Conservation (phyloP, 352 stramenopile species). For the Pythium rishiriense region DNA sequence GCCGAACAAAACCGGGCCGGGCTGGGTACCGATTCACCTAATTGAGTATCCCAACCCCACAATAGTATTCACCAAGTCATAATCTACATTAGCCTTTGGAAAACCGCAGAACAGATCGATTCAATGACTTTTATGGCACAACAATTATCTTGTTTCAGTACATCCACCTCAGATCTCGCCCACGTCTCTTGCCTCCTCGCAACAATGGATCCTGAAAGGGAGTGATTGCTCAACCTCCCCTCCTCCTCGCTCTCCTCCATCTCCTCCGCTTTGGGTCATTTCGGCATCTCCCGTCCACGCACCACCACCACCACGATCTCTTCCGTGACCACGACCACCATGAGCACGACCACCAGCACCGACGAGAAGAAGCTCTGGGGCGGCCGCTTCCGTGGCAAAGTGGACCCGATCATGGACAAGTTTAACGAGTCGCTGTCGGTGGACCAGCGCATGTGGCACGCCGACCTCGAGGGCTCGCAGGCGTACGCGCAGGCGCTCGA, state of each 20-base stretch:
- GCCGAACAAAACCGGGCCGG: background rate
- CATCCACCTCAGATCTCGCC: too few species aligned
- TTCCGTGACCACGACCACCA: constrained; percentile 30
- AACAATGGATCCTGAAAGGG: constrained; percentile 9
- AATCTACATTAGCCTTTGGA: background rate
- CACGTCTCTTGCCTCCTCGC: constrained; percentile 2
- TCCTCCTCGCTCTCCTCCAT: background rate
- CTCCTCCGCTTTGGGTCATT: background rate
- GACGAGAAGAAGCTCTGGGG: constrained; percentile 88
- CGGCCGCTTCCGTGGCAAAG: constrained; percentile 93
- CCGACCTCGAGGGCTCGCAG: constrained; percentile 95
- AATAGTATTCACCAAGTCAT: constrained; percentile 5
- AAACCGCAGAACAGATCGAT: background rate
- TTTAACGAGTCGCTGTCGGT: constrained; percentile 99
- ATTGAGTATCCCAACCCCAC: background rate
- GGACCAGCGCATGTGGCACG: constrained; percentile 97
- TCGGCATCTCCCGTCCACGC: constrained; percentile 1
- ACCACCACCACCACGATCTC: background rate
- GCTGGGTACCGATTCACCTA: background rate
- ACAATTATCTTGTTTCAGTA: constrained; percentile 5
- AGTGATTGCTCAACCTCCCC: constrained; percentile 21
- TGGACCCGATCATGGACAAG: constrained; percentile 97
- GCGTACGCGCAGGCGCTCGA: constrained; percentile 93
- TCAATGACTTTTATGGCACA: constrained; percentile 9
- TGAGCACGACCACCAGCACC: constrained; percentile 26